Conservation (phyloP, 2,329 filamentous ascomycete genomes). For the Parascedosporium putredinis region DNA sequence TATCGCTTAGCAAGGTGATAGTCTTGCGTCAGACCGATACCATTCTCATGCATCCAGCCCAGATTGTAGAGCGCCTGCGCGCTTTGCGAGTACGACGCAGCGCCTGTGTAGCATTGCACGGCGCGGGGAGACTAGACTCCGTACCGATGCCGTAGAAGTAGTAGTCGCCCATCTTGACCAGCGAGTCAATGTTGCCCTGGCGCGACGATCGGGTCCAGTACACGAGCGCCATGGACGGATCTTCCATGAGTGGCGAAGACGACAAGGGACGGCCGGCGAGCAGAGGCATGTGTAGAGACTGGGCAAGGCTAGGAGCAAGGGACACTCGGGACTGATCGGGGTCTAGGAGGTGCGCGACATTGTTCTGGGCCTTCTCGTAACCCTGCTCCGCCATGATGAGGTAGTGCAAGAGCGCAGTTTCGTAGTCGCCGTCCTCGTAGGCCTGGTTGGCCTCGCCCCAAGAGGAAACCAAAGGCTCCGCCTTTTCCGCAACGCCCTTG, state of each 20-base stretch:
- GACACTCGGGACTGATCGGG: slow-evolving; percentile 53
- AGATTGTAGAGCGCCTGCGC: slow-evolving; percentile 95
- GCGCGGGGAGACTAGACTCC: slow-evolving; percentile 65
- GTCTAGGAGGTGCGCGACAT: slow-evolving; percentile 80
- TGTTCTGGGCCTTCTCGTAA: slow-evolving; percentile 80
- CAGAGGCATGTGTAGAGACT: not conserved
- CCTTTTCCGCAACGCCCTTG: slow-evolving; percentile 65
- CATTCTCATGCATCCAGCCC: slow-evolving; percentile 99
- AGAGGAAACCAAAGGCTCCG: slow-evolving; percentile 63
- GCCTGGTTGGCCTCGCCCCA: slow-evolving; percentile 77
- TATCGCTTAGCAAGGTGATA: slow-evolving; percentile 95
- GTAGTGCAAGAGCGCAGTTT: slow-evolving; percentile 70
- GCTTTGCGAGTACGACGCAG: slow-evolving; percentile 82
- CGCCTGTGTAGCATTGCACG: slow-evolving; percentile 82
- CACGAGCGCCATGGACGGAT: slow-evolving; percentile 60
- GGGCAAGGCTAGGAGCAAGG: slow-evolving; percentile 25
- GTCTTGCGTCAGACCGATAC: slow-evolving; percentile 83
- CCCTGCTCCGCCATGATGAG: slow-evolving; percentile 88
- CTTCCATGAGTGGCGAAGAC: slow-evolving; percentile 29
- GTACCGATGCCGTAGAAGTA: slow-evolving; percentile 78
- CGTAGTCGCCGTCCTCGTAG: slow-evolving; percentile 67
- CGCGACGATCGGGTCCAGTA: slow-evolving; percentile 94
- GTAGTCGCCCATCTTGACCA: slow-evolving; percentile 98
- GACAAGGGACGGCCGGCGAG: not conserved
- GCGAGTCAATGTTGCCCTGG: slow-evolving; percentile 83